Conservation (phyloP, 2,329 filamentous ascomycete genomes). For the Microcyclospora pomicola region DNA sequence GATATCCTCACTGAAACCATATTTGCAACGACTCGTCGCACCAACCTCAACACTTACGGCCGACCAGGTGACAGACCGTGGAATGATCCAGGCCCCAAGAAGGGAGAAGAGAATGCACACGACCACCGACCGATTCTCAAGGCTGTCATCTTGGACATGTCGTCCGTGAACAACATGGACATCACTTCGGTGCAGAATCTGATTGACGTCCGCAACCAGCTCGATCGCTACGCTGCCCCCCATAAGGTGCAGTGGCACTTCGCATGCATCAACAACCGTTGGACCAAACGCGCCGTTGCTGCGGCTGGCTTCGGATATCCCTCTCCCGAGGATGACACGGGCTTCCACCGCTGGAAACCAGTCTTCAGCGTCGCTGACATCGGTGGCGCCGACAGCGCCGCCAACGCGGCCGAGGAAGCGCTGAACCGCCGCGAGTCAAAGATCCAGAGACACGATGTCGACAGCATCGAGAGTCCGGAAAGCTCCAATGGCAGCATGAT, state of each 20-base stretch:
- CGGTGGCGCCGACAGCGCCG: conserved; percentile 56
- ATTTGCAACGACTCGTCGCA: conserved; percentile 56
- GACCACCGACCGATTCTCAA: conserved; percentile 56
- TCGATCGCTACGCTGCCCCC: conserved; percentile 71
- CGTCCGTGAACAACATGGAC: conserved; percentile 84
- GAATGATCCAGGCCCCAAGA: conserved; percentile 77
- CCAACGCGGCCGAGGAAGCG: conserved; percentile 50
- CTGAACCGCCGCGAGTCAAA: conserved; percentile 39
- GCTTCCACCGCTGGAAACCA: conserved; percentile 69
- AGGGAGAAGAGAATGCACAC: conserved; percentile 33
- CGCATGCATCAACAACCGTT: conserved; percentile 82
- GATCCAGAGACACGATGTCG: conserved; percentile 8
- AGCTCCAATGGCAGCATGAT: conserved; percentile 20
- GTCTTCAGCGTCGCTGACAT: conserved; percentile 89
- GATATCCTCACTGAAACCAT: conserved; percentile 45
- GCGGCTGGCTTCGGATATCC: conserved; percentile 83
- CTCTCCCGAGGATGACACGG: conserved; percentile 35
- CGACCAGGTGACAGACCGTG: conserved; percentile 62
- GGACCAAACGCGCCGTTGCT: conserved; percentile 82
- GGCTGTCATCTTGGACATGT: conserved; percentile 89
- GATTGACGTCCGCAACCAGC: conserved; percentile 87
- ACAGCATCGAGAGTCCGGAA: conserved; percentile 12
- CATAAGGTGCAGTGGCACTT: conserved; percentile 89
- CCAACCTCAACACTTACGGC: conserved; percentile 52
- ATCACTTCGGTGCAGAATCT: conserved; percentile 84